Base-by-base conservation (phyloP, 257 asterid genomes). In the Solanum neorickii region DNA sequence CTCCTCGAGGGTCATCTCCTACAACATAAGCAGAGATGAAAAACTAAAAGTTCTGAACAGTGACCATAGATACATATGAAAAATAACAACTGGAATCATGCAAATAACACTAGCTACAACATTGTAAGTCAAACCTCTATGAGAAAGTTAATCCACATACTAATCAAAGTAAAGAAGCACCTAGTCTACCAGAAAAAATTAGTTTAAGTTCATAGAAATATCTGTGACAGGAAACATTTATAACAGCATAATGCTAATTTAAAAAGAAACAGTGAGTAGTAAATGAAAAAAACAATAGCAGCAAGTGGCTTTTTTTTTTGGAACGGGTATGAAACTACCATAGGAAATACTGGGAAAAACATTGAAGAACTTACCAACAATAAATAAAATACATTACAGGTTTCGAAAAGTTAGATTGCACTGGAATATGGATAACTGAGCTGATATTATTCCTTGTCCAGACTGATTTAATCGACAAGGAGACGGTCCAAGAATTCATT, bases 1-100 rank as follows among this genome's bases (percentile, higher is more conserved):
- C 87, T 94, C 98, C 90, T 94, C 98, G 86, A 94, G 62, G 39
- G 98, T 94, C 97, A 94, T 94, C 92, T 94, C 96, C 97, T 94
- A 65, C 27, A 44, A 82, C 27, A 56, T 13, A 76, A 83, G 37
- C 16, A 31, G 18, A 66, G 23, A 72, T 21, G 42, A 11, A 59
- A 16, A 14, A 14, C 15, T 39, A 16, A 35, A 6, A 42, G 12
- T 80, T 27, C 27, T 2, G 4, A 18, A 46, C 27, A 16, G 56
- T 25, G 9, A 46, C 2, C 62, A 77, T n/a, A 42, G 10, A 46
- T 18, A 78, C 27, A 78, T 77, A 4, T 46, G 42, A 16, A 78
- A 4, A 16, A 78, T 7, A 78, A 78, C 8, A 25, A 27, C 9
- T 16, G 84, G 18, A 27, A 25, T 44, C 66, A 15, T 44, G 84